phyloP scores from a whole-genome alignment of 2,329 filamentous ascomycete species.

The Elsinoe fawcettii region DNA sequence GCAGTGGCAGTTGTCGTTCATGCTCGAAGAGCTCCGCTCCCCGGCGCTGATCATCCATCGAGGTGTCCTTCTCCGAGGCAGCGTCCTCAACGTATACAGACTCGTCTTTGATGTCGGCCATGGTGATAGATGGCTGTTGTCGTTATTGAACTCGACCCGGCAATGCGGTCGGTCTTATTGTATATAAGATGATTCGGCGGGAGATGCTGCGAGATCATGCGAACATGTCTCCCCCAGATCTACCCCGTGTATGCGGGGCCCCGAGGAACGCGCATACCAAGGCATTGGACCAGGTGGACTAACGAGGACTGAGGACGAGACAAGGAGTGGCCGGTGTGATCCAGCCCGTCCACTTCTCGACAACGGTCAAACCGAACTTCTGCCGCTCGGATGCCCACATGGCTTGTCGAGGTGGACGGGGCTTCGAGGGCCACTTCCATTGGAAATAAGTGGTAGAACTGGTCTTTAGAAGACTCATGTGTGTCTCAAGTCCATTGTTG shows the following conservation, averaged over 20 bases:
- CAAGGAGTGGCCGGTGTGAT: no score
- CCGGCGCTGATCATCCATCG: neutral
- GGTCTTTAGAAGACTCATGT: no score
- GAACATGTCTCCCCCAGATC: neutral
- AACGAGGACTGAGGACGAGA: no score
- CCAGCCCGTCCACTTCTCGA: no score
- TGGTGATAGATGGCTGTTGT: neutral
- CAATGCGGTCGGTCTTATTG: neutral
- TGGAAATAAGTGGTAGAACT: no score
- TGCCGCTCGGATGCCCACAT: no score
- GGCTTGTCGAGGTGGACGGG: no score
- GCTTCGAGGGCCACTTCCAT: no score
- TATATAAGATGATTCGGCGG: neutral
- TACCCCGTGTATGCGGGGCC: neutral
- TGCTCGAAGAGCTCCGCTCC: conserved; percentile 1
- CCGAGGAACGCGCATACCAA: neutral
- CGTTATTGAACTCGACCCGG: neutral
- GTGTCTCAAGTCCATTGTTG: no score
- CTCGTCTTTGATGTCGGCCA: conserved; percentile 1
- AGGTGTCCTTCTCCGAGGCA: neutral
- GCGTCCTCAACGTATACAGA: neutral
- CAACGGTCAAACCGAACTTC: no score
- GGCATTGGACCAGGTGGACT: neutral
- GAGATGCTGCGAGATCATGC: neutral
- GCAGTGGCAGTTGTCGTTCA: neutral